phyloP scores from a whole-genome alignment of 768 basidiomycete genomes.

The Rhodotorula toruloides region DNA sequence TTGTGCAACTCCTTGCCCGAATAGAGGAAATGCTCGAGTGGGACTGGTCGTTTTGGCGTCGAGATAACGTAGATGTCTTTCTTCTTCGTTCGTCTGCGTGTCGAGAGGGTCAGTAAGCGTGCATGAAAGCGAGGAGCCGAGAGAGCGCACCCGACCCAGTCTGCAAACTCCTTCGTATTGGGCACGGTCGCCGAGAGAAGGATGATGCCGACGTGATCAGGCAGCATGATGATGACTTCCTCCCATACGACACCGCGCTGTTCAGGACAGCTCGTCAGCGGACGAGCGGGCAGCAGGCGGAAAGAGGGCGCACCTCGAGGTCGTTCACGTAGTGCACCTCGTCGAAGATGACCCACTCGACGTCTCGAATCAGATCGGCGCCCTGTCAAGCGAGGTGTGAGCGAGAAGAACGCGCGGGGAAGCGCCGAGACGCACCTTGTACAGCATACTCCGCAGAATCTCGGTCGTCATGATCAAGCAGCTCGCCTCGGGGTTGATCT shows the following conservation, averaged over 20 bases:
- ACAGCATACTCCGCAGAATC: slow-evolving; percentile 95
- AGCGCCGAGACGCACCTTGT: slow-evolving; percentile 84
- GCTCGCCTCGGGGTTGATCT: slow-evolving; percentile 95
- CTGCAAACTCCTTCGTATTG: slow-evolving; percentile 95
- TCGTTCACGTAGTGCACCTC: slow-evolving; percentile 99
- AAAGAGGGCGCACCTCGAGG: slow-evolving; percentile 63
- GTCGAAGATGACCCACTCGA: slow-evolving; percentile 99
- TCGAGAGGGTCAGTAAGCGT: not conserved
- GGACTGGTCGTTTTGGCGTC: slow-evolving; percentile 90
- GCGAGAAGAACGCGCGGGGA: not conserved
- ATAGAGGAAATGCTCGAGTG: slow-evolving; percentile 92
- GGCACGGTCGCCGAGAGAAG: slow-evolving; percentile 94
- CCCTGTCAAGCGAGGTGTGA: slow-evolving; percentile 64
- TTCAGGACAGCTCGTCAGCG: slow-evolving; percentile 21
- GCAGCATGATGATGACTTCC: slow-evolving; percentile 99
- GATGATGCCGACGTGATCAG: slow-evolving; percentile 97
- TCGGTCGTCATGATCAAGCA: slow-evolving; percentile 98
- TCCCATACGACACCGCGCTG: slow-evolving; percentile 99
- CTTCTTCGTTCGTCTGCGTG: slow-evolving; percentile 84
- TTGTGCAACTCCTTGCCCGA: slow-evolving; percentile 89
- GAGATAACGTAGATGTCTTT: slow-evolving; percentile 99
- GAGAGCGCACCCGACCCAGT: slow-evolving; percentile 90
- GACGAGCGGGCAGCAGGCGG: not conserved
- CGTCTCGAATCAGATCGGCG: slow-evolving; percentile 94
- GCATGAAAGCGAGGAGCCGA: not conserved